Percentiles rank a stretch among this genome's conserved stretches.
Conservation (phyloP, 2,329 filamentous ascomycete genomes). For the Arthrobotrys entomopaga region DNA sequence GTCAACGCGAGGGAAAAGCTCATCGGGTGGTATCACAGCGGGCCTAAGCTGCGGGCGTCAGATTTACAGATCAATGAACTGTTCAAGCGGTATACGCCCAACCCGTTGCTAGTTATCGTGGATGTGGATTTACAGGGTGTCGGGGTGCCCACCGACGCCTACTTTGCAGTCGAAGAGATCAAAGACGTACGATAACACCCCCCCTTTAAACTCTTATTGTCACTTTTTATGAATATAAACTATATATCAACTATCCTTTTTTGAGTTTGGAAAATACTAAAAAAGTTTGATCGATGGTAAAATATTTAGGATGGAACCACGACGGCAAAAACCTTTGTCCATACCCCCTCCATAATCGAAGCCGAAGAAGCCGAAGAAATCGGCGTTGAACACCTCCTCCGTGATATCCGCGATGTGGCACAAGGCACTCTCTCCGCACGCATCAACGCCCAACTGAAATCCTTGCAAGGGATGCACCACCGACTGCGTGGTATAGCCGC, state of each 20-base stretch:
- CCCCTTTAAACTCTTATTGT: neutral
- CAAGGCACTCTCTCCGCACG: conserved; percentile 95
- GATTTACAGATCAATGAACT: conserved; percentile 99
- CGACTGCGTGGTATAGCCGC: conserved; percentile 93
- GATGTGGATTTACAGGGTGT: conserved; percentile 98
- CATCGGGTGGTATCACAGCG: conserved; percentile 99
- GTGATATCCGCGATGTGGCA: conserved; percentile 97
- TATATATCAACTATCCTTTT: conserved; percentile 16
- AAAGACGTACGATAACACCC: conserved; percentile 92
- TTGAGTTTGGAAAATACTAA: neutral
- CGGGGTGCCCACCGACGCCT: conserved; percentile 96
- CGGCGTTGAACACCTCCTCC: conserved; percentile 94
- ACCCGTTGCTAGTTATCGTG: conserved; percentile 95
- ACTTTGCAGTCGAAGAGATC: conserved; percentile 99
- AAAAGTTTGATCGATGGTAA: conserved; percentile 21
- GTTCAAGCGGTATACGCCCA: conserved; percentile 98
- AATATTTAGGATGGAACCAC: conserved; percentile 85
- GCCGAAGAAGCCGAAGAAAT: conserved; percentile 99
- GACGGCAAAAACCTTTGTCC: conserved; percentile 95
- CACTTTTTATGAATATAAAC: too few relatives aligned
- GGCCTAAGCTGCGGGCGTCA: conserved; percentile 93
- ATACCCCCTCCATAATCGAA: conserved; percentile 97
- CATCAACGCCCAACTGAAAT: conserved; percentile 97
- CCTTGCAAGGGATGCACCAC: conserved; percentile 92
- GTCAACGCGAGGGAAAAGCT: conserved; percentile 98